phyloP scores from a whole-genome alignment of 768 basidiomycete genomes.

The Auricularia auricula-judae region DNA sequence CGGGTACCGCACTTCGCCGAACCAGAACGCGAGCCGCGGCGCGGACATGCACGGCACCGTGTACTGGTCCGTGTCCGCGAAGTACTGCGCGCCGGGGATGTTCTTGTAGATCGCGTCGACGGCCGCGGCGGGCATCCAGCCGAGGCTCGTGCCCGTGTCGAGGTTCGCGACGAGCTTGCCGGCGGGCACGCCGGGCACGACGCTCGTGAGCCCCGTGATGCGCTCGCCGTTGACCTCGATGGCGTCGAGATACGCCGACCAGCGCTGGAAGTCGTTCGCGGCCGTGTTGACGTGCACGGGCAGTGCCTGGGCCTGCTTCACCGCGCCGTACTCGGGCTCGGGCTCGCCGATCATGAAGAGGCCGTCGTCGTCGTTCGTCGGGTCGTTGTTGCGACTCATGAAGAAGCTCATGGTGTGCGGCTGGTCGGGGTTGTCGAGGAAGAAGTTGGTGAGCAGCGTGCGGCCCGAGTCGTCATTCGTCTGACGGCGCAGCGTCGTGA shows the following conservation, averaged over 20 bases:
- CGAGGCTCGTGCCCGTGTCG: slow-evolving; percentile 20
- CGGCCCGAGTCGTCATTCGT: background rate
- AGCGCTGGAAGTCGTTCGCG: background rate
- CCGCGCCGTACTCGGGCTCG: slow-evolving; percentile 2
- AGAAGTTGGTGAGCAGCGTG: slow-evolving; percentile 10
- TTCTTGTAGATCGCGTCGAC: slow-evolving; percentile 61
- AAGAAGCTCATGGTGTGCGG: slow-evolving; percentile 17
- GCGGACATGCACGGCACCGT: slow-evolving; percentile 63
- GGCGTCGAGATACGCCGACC: slow-evolving; percentile 2
- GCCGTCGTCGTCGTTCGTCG: slow-evolving; percentile 14
- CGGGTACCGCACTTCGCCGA: slow-evolving; percentile 58
- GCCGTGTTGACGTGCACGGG: background rate
- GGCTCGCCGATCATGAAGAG: slow-evolving; percentile 18
- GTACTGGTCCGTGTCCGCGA: slow-evolving; percentile 47
- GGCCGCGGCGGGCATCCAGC: slow-evolving; percentile 15
- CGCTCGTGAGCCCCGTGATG: background rate
- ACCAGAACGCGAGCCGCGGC: slow-evolving; percentile 59
- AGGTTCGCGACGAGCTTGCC: slow-evolving; percentile 16
- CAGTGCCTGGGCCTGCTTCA: slow-evolving; percentile 13
- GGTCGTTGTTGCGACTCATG: slow-evolving; percentile 14
- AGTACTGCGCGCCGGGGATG: slow-evolving; percentile 61
- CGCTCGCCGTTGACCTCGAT: slow-evolving; percentile 4
- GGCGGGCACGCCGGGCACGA: background rate
- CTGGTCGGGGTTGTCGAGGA: slow-evolving; percentile 12
- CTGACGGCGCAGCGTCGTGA: background rate